Evolutionary conservation across 306 rosid genomes (phyloP), one percentile per base, ranked within the genome.

Genomic region (Senna siamea): DNA sequence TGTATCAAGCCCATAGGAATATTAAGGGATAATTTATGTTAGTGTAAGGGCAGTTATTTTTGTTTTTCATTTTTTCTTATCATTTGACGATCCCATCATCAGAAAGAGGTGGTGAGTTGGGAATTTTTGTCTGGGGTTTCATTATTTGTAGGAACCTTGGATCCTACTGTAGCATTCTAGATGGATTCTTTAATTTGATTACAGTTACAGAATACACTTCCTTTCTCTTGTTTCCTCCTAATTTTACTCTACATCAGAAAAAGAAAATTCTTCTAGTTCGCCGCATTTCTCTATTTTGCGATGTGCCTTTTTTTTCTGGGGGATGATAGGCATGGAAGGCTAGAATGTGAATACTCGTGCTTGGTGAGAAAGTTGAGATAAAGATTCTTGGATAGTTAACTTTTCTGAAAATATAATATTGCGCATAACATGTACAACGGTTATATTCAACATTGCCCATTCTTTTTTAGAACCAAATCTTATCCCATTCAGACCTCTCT

Each of bases 11-110:
- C 64, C 30, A 41, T 79, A 69, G 85, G 72, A 73, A 74, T 76
- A 47, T 58, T 52, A 65, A 79, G 84, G 9, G 79, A 75, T 54
- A 63, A 75, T 78, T 78, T 64, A 51, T 56, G 2, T 69, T 70
- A 60, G 46, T 56, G 5, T 78, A 32, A 76, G 67, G 38, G 63
- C 52, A 20, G 46, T 37, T 70, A 57, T 63, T 73, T 68, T 70
- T 67, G 44, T 76, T 35, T 12, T 35, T 70, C 28, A 9, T 35
- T 75, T 62, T 18, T 74, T 81, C 77, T 75, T 77, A 79, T 82
- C 76, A 73, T 84, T 86, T 58, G 80, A 81, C 76, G 67, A 70
- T 58, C 90, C 97, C 89, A 78, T 82, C 96, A 82, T 86, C 85
- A 11, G 41, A 81, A 83, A 78, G 81, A 63, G 71, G 41, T 78